Conservation (phyloP, 2,329 filamentous ascomycete genomes). For the Cryphonectria japonica region DNA sequence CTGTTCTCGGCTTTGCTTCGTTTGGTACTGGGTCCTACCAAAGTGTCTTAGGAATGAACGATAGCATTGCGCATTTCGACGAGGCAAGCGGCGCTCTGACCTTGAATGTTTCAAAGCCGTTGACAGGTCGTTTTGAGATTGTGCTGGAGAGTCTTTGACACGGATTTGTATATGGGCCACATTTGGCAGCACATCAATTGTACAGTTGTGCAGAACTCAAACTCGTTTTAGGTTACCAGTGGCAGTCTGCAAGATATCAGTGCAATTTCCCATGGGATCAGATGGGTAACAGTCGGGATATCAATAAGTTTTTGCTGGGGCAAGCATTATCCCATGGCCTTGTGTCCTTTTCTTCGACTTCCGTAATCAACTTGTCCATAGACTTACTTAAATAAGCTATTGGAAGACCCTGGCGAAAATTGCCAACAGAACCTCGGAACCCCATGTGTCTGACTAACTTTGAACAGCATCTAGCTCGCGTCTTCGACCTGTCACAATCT, state of each 20-base stretch:
- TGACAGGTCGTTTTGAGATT: slow-evolving; percentile 17
- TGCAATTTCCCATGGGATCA: no score
- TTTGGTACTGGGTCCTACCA: neutral
- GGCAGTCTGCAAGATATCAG: no score
- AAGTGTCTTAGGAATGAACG: neutral
- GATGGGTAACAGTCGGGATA: no score
- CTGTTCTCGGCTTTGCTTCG: slow-evolving; percentile 47
- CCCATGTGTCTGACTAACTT: neutral
- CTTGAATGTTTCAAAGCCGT: slow-evolving; percentile 18
- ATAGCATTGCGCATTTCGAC: slow-evolving; percentile 7
- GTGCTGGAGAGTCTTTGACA: slow-evolving; percentile 9
- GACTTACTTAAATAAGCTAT: no score
- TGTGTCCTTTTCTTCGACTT: no score
- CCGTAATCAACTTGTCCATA: no score
- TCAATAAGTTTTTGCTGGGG: no score
- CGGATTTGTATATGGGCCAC: neutral
- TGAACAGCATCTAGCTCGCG: neutral
- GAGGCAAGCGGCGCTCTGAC: slow-evolving; percentile 22
- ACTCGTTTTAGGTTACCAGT: no score
- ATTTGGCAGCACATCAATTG: neutral
- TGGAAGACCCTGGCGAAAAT: no score
- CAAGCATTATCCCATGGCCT: no score
- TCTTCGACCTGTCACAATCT: neutral
- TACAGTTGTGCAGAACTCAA: neutral
- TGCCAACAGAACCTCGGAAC: no score